Evolutionary conservation across 108 stramenopile species (phyloP).

Genomic region (Nitzschia palea): DNA sequence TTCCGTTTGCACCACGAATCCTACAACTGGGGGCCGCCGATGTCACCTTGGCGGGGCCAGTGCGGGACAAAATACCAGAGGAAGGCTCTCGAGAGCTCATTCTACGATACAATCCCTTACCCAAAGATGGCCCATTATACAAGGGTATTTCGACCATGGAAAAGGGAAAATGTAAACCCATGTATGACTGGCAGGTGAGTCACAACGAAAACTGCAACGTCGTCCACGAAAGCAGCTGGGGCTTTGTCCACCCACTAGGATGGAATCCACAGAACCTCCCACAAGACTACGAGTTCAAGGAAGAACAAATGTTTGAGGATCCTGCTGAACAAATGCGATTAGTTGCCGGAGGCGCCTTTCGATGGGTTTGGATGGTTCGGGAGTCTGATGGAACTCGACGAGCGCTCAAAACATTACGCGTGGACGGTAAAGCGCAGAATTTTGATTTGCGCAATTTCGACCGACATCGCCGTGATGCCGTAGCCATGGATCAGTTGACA

Average conservation of each 20-base stretch:
- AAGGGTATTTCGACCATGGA: conserved; percentile 35
- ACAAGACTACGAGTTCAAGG: background rate
- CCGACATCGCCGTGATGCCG: conserved; percentile 75
- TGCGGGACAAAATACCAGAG: background rate
- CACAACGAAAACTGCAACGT: conserved; percentile 62
- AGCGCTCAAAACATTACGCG: conserved; percentile 62
- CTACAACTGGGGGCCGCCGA: background rate
- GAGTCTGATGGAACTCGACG: conserved; percentile 36
- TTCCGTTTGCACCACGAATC: background rate
- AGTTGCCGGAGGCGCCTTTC: conserved; percentile 39
- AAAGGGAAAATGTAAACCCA: conserved; percentile 44
- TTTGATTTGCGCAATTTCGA: conserved; percentile 72
- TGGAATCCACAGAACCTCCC: background rate
- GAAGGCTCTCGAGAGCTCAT: background rate
- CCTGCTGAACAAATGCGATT: conserved; percentile 22
- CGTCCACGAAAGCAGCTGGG: conserved; percentile 54
- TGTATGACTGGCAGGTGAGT: conserved; percentile 55
- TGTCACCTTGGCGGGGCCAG: background rate
- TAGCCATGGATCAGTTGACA: conserved; percentile 51
- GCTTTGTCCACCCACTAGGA: conserved; percentile 11
- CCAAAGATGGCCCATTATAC: background rate
- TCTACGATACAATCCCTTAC: conserved; percentile 17
- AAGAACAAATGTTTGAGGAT: background rate
- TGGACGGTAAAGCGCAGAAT: conserved; percentile 34
- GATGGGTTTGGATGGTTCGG: conserved; percentile 48